Evolutionary conservation across 352 stramenopile genomes (phyloP).

Genomic region (Phytopythium ostracodes): DNA sequence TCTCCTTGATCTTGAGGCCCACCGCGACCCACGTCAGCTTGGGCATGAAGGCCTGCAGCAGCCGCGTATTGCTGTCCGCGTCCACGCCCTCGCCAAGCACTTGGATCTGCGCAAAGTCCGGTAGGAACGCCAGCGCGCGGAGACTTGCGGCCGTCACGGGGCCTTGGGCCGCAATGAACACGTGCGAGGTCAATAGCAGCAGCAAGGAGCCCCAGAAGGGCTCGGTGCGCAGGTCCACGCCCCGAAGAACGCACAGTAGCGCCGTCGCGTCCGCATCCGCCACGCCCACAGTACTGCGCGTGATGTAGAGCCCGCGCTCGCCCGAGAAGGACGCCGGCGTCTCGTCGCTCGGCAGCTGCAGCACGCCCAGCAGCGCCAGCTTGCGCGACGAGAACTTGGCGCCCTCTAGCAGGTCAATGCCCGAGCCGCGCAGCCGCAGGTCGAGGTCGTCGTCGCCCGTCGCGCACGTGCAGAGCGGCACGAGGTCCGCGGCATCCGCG

Average conservation of each 20-base stretch:
- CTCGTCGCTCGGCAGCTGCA: constrained; percentile 28
- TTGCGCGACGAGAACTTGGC: constrained; percentile 42
- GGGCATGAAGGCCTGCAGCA: constrained; percentile 53
- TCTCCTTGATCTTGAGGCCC: constrained; percentile 79
- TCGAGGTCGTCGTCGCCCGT: constrained; percentile 14
- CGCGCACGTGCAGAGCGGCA: constrained; percentile 58
- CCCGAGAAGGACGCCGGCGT: constrained; percentile 3
- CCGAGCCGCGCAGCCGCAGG: constrained; percentile 39
- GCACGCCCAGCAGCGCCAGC: constrained; percentile 49
- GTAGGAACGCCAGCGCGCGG: constrained; percentile 39
- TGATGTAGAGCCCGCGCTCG: constrained; percentile 59
- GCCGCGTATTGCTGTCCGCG: constrained; percentile 26
- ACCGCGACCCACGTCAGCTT: constrained; percentile 62
- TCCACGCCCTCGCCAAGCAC: constrained; percentile 21
- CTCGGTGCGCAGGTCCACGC: constrained; percentile 43
- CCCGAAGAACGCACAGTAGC: constrained; percentile 43
- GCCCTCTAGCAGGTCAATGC: constrained; percentile 46
- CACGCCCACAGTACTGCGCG: constrained; percentile 31
- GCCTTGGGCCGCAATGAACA: constrained; percentile 36
- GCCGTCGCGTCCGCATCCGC: constrained; percentile 47
- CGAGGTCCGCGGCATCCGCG: constrained; percentile 20
- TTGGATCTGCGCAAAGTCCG: constrained; percentile 44
- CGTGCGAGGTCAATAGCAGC: constrained; percentile 52
- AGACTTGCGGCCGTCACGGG: constrained; percentile 39
- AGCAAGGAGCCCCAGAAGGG: constrained; percentile 66